Base-by-base conservation (phyloP, 2,329 filamentous ascomycete genomes). In the Fusarium sp. region DNA sequence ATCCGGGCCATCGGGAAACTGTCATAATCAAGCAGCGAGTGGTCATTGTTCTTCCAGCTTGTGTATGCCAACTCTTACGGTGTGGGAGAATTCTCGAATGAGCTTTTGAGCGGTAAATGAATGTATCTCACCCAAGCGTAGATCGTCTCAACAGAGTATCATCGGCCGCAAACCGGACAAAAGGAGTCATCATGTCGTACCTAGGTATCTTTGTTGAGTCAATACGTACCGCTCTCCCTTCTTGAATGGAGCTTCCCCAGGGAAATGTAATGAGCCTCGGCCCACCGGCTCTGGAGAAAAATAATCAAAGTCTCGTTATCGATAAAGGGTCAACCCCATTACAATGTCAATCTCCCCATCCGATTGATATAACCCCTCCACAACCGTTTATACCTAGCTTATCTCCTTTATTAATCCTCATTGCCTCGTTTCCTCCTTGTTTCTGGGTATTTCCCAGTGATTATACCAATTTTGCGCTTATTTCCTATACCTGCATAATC, bases 301-400 rank as follows among this genome's bases (percentile, higher is more conserved):
- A 47, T 44, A 34, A 50, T 52, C 55, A 53, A 53, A 51, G 38
- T 10, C 12, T 32, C 40, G 28, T 64, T 66, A 64, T 69, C 61
- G 66, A 69, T 64, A 69, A 65, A 68, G 58, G 55, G 24, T 48
- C 53, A 42, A 58, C 51, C 53, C 61, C 61, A 56, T 64, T 55
- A 26, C 48, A 55, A 47, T 44, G 41, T 53, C 47, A 54, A 39
- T 52, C 40, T 62, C 62, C 62, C 58, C 63, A 65, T 66, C 50
- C 43, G 58, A 66, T 66, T 52, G 49, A 66, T 58, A 64, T 58
- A 63, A 52, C 58, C 62, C 62, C 62, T 65, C 58, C 58, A 65
- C 54, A 46, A 35, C 39, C 45, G n/a, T 55, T 42, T 34, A 48
- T 59, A 53, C 41, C 31, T 47, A 36, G 15, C 25, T 41, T n/a